Evolutionary conservation across 73 alveolate genomes (phyloP).

Genomic region (Uronychia setigera): DNA sequence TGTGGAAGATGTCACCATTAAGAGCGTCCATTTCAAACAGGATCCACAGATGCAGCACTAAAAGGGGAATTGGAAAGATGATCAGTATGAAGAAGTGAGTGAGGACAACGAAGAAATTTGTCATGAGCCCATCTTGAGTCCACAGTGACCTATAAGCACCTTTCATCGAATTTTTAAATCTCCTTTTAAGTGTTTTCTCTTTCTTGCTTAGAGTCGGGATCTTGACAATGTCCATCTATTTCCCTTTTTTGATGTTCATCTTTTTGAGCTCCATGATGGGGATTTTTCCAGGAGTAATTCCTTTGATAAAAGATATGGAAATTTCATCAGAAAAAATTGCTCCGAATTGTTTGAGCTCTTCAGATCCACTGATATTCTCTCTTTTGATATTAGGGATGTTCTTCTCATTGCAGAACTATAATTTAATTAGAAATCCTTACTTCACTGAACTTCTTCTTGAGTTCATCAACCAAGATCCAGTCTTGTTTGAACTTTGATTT

Average conservation of each 20-base stretch:
- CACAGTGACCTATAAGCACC: not conserved
- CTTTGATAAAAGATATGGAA: not conserved
- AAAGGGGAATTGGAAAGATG: not conserved
- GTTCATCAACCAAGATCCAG: constrained; percentile 26
- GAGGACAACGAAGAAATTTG: not conserved
- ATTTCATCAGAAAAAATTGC: not conserved
- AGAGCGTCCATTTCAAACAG: not conserved
- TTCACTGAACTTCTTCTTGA: not conserved
- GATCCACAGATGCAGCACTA: not conserved
- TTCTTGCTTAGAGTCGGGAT: not conserved
- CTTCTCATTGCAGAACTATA: not conserved
- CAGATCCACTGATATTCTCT: not conserved
- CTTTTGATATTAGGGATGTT: not conserved
- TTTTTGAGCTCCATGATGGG: not conserved
- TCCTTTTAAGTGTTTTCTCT: not conserved
- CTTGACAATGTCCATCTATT: not conserved
- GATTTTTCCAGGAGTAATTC: not conserved
- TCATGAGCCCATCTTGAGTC: constrained; percentile 1
- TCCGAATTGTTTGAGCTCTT: not conserved
- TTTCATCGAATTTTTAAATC: not conserved
- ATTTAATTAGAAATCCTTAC: not conserved
- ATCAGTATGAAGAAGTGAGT: not conserved
- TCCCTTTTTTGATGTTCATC: not conserved
- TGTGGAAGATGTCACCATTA: not conserved
- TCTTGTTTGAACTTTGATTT: constrained; percentile 7